These are phyloP conservation scores for Phytophthora ramorum DNA, from an alignment of 352 stramenopile species.

Conservation along the genomic window DNA sequence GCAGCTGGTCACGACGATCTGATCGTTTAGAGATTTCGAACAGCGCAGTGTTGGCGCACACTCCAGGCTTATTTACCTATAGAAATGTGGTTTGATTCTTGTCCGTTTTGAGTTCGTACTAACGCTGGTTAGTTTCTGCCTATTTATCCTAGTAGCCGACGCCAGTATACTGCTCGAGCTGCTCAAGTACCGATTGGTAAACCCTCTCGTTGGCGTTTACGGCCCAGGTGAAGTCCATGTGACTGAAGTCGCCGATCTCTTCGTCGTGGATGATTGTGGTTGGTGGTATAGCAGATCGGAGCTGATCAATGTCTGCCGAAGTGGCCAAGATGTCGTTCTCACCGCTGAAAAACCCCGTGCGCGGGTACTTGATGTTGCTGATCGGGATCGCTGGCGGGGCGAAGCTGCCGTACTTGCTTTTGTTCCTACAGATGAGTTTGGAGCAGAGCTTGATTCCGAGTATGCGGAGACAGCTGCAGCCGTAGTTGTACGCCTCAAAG, in stretches of 20 bases:
- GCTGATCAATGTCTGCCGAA: slow-evolving; percentile 36
- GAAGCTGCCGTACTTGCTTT: slow-evolving; percentile 51
- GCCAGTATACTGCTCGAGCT: slow-evolving; percentile 49
- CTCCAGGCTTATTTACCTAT: slow-evolving; percentile 31
- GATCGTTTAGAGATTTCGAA: slow-evolving; percentile 21
- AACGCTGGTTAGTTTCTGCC: slow-evolving; percentile 11
- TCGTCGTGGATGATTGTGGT: slow-evolving; percentile 50
- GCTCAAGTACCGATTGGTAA: slow-evolving; percentile 49
- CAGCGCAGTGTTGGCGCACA: not conserved
- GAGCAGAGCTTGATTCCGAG: slow-evolving; percentile 48
- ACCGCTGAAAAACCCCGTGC: slow-evolving; percentile 47
- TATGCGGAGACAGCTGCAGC: slow-evolving; percentile 38
- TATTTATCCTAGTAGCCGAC: slow-evolving; percentile 35
- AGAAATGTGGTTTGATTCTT: slow-evolving; percentile 31
- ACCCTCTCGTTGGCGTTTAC: slow-evolving; percentile 45
- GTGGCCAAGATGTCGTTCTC: slow-evolving; percentile 45
- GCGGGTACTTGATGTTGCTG: slow-evolving; percentile 44
- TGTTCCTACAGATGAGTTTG: slow-evolving; percentile 49
- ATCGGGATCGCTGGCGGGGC: slow-evolving; percentile 47
- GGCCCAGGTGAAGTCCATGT: slow-evolving; percentile 64
- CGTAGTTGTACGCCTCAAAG: slow-evolving; percentile 59
- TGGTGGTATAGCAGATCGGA: slow-evolving; percentile 38
- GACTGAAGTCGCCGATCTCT: slow-evolving; percentile 46
- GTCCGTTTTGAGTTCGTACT: slow-evolving; percentile 9
- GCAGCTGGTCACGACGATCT: slow-evolving; percentile 34